Percentiles rank a stretch among this genome's conserved stretches.
phyloP scores from a whole-genome alignment of 2,329 filamentous ascomycete genomes.

The Akanthomyces dipterigenus region DNA sequence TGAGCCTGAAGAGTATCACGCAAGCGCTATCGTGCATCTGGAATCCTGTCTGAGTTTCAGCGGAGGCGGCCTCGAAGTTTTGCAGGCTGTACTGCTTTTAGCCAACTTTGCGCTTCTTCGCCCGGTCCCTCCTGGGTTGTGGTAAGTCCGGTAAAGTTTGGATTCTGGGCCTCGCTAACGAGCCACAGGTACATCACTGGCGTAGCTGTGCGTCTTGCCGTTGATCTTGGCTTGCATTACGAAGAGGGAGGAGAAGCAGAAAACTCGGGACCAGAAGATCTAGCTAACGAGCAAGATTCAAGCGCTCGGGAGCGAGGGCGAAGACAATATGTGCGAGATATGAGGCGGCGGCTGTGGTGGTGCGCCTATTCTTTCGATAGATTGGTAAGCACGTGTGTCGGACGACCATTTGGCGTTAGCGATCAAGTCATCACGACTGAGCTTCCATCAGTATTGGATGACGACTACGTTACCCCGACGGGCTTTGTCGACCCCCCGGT shows the following conservation, averaged over 20 bases:
- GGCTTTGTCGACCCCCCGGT: slow-evolving; percentile 60
- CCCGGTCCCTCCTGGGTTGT: slow-evolving; percentile 86
- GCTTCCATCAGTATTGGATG: slow-evolving; percentile 83
- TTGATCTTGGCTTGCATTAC: slow-evolving; percentile 87
- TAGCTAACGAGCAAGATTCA: slow-evolving; percentile 16
- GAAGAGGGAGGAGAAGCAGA: slow-evolving; percentile 71
- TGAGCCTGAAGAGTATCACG: slow-evolving; percentile 85
- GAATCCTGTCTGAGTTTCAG: slow-evolving; percentile 80
- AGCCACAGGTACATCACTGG: slow-evolving; percentile 73
- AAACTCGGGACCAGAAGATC: slow-evolving; percentile 33
- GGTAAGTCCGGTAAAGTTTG: slow-evolving; percentile 41
- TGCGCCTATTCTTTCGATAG: slow-evolving; percentile 92
- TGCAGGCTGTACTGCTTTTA: slow-evolving; percentile 86
- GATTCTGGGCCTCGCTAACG: background rate
- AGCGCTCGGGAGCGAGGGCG: slow-evolving; percentile 51
- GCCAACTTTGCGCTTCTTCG: slow-evolving; percentile 87
- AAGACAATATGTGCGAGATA: slow-evolving; percentile 77
- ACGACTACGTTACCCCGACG: slow-evolving; percentile 74
- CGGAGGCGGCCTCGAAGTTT: slow-evolving; percentile 83
- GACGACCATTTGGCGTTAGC: slow-evolving; percentile 87
- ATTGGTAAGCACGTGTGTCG: slow-evolving; percentile 91
- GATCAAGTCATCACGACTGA: slow-evolving; percentile 95
- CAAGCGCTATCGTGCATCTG: slow-evolving; percentile 85
- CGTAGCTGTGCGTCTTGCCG: slow-evolving; percentile 80
- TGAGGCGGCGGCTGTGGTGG: slow-evolving; percentile 89